Evolutionary conservation across 2,329 filamentous ascomycete genomes (phyloP).

Genomic region (Pyricularia grisea): DNA sequence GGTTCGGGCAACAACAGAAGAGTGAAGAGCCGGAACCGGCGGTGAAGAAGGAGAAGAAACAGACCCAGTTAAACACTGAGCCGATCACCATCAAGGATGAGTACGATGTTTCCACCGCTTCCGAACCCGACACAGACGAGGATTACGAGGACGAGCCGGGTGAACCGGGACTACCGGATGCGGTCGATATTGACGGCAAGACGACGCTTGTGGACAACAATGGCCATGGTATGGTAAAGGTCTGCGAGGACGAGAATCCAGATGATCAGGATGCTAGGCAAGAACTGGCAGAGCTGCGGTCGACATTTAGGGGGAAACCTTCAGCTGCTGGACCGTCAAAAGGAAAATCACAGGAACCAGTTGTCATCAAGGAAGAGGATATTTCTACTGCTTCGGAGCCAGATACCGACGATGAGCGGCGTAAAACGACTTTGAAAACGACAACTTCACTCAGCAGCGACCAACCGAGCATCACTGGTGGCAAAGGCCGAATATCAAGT

Average conservation of each 20-base stretch:
- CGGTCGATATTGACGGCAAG: constrained; percentile 52
- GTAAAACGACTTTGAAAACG: neutral
- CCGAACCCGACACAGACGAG: constrained; percentile 36
- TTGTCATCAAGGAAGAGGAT: neutral
- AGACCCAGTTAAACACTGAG: constrained; percentile 17
- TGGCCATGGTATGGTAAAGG: constrained; percentile 59
- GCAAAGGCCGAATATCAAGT: neutral
- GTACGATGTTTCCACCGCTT: constrained; percentile 19
- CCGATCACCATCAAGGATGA: constrained; percentile 16
- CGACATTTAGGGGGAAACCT: constrained; percentile 15
- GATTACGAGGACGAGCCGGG: constrained; percentile 33
- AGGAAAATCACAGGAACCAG: neutral
- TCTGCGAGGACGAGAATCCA: constrained; percentile 61
- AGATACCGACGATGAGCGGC: neutral
- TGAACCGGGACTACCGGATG: constrained; percentile 38
- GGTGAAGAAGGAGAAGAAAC: constrained; percentile 8
- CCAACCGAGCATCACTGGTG: neutral
- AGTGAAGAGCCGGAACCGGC: constrained; percentile 19
- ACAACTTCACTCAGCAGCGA: neutral
- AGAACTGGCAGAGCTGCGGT: constrained; percentile 60
- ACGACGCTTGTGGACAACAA: constrained; percentile 54
- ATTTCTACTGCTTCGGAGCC: neutral
- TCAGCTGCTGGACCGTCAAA: neutral
- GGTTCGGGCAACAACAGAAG: constrained; percentile 47
- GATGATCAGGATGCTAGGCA: constrained; percentile 47